Base-by-base conservation (phyloP, 2,329 filamentous ascomycete species). In the Cordyceps cicadae region DNA sequence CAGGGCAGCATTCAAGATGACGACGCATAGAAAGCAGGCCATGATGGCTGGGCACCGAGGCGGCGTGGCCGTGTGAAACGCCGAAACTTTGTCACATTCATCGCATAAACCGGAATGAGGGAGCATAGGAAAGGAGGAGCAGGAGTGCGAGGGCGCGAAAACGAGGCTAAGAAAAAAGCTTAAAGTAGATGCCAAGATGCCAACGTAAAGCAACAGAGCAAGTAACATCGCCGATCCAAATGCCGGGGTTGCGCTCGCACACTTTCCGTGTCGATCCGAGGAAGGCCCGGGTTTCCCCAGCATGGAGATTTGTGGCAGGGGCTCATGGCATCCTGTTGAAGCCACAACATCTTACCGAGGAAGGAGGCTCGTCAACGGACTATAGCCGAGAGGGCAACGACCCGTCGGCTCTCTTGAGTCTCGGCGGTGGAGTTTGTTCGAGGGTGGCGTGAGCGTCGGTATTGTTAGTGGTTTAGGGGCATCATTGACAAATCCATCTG, bases 191-290 rank as follows among this genome's bases (percentile, higher is more conserved):
- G 43, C 39, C 3, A 45, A 45, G 24, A n/a, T 26, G 14, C 14
- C 8, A 26, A 7, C 19, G 19, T 19, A 1, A 32, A 43, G 21
- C 3, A 19, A 11, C 34, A 32, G 26, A 15, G 41, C 37, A 17
- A 3, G 17, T 14, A 15, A 41, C 24, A 50, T 51, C 55, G 46
- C 32, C 19, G 55, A 58, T 58, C 46, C 34, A 39, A 52, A 45
- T 59, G 24, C 48, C 17, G 46, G 56, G 56, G 56, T 46, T 59
- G 37, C 17, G 24, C 24, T 59, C 56, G 49, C 48, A 52, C 32
- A 59, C 48, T 52, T 52, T 59, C 56, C 56, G 56, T 32, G 43
- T 56, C 54, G 54, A 56, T 56, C 29, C 48, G 43, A 48, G 26
- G 32, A 26, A 41, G 17, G 29, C 14, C 43, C 54, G 24, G 45